Conservation (phyloP, 768 basidiomycete species). For the Trichaptum fuscoviolaceum region DNA sequence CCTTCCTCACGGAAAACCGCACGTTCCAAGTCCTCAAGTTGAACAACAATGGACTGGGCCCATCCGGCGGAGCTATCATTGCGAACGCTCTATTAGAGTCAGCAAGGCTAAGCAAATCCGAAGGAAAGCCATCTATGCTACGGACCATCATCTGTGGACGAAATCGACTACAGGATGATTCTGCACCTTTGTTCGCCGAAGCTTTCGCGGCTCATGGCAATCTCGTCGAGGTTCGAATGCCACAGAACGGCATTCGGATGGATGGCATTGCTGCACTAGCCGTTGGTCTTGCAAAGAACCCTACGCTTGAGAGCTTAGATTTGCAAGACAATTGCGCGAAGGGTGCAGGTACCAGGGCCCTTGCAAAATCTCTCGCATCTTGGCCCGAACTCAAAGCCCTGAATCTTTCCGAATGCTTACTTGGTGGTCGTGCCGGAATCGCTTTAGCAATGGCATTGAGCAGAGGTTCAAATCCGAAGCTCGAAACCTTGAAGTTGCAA, state of each 20-base stretch:
- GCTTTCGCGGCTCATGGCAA: constrained; percentile 84
- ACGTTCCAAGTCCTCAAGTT: constrained; percentile 80
- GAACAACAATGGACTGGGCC: constrained; percentile 96
- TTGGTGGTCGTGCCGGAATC: constrained; percentile 77
- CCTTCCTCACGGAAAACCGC: constrained; percentile 79
- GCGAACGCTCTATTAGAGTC: constrained; percentile 79
- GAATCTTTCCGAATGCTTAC: constrained; percentile 88
- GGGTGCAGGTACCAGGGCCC: constrained; percentile 46
- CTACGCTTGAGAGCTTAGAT: constrained; percentile 70
- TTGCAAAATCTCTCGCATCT: constrained; percentile 56
- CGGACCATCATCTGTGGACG: constrained; percentile 86
- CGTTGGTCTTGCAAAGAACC: constrained; percentile 62
- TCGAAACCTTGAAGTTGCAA: constrained; percentile 77
- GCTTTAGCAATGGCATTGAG: constrained; percentile 55
- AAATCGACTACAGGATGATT: constrained; percentile 92
- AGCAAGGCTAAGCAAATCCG: constrained; percentile 59
- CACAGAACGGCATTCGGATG: constrained; percentile 97
- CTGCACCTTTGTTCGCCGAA: constrained; percentile 75
- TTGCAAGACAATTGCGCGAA: constrained; percentile 89
- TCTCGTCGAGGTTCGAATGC: constrained; percentile 83
- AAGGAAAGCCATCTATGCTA: constrained; percentile 67
- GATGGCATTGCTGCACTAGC: constrained; percentile 82
- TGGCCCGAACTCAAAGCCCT: constrained; percentile 75
- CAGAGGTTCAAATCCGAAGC: constrained; percentile 64
- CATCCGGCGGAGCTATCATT: constrained; percentile 79